A percentile compares a stretch with the other conserved stretches of the same genome.
Evolutionary conservation across 257 asterid genomes (phyloP).

Genomic region (Salvia hispanica): DNA sequence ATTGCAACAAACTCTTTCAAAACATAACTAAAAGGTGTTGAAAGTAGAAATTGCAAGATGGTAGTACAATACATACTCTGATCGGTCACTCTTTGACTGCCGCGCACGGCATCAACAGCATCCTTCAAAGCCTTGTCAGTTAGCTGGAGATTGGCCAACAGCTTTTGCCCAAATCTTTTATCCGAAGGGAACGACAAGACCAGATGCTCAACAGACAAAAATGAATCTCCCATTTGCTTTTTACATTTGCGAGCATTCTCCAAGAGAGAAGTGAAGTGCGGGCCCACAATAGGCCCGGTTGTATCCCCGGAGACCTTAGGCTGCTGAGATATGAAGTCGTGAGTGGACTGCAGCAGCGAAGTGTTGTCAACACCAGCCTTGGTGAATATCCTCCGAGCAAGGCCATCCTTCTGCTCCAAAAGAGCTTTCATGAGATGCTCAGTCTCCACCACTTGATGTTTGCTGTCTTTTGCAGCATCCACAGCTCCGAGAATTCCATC

Average conservation of each 20-base stretch:
- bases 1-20: background rate
- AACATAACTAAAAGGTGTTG: background rate
- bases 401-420: slow-evolving; percentile 88
- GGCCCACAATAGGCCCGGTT: slow-evolving; percentile 74
- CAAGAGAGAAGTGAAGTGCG: slow-evolving; percentile 63
- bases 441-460: slow-evolving; percentile 82
- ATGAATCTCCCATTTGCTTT: slow-evolving; percentile 86
- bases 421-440: slow-evolving; percentile 94
- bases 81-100: slow-evolving; percentile 85
- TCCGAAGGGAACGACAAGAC: slow-evolving; percentile 71
- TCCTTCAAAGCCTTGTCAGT: slow-evolving; percentile 74
- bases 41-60: slow-evolving; percentile 8
- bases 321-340: slow-evolving; percentile 59
- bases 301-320: slow-evolving; percentile 69
- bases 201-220: slow-evolving; percentile 91
- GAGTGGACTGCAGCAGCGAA: slow-evolving; percentile 67
- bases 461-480: slow-evolving; percentile 68
- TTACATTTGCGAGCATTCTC: slow-evolving; percentile 70
- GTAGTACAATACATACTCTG: slow-evolving; percentile 55
- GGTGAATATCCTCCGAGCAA: slow-evolving; percentile 83
- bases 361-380: slow-evolving; percentile 91
- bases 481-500: slow-evolving; percentile 74
- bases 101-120: slow-evolving; percentile 86
- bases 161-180: slow-evolving; percentile 75
- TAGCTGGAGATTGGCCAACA: slow-evolving; percentile 62